Percentiles rank a stretch among this genome's conserved stretches.
These are phyloP conservation scores for Cetradonia linearis DNA, from an alignment of 495 filamentous ascomycete species.

Conservation along the genomic window DNA sequence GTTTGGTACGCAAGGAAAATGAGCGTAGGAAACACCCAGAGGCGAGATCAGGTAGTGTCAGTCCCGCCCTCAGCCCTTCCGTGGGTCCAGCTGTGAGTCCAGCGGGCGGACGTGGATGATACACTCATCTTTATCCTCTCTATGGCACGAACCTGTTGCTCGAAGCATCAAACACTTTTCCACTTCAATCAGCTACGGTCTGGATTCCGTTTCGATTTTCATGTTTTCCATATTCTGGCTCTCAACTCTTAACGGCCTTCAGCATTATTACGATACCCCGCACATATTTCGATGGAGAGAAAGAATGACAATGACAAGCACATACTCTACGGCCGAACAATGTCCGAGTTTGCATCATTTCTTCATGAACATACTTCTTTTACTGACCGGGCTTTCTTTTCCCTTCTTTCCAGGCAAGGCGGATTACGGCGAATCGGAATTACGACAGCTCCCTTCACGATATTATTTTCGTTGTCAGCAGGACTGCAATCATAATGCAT, in stretches of 20 bases:
- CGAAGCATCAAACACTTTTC: neutral
- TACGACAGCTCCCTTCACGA: neutral
- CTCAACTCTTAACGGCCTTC: neutral
- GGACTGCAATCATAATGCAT: neutral
- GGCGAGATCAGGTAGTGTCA: constrained; percentile 17
- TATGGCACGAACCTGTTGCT: neutral
- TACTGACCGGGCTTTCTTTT: neutral
- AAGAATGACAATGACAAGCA: neutral
- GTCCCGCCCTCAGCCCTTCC: constrained; percentile 18
- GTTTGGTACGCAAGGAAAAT: constrained; percentile 33
- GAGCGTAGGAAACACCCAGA: constrained; percentile 25
- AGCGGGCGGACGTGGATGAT: constrained; percentile 15
- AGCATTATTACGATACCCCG: neutral
- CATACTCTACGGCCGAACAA: neutral
- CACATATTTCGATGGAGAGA: neutral
- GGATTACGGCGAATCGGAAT: neutral
- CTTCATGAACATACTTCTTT: neutral
- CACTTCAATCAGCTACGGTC: neutral
- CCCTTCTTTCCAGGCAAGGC: too few species aligned
- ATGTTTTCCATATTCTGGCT: neutral
- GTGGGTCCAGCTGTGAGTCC: constrained; percentile 21
- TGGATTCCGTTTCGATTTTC: neutral
- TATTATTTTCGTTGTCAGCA: neutral
- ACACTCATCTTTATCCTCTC: neutral
- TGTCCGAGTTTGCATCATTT: neutral